Evolutionary conservation across 371 early-diverging fungal genomes (phyloP), one percentile per base, ranked within the genome.

Genomic region (Syncephalastrum contaminatum): DNA sequence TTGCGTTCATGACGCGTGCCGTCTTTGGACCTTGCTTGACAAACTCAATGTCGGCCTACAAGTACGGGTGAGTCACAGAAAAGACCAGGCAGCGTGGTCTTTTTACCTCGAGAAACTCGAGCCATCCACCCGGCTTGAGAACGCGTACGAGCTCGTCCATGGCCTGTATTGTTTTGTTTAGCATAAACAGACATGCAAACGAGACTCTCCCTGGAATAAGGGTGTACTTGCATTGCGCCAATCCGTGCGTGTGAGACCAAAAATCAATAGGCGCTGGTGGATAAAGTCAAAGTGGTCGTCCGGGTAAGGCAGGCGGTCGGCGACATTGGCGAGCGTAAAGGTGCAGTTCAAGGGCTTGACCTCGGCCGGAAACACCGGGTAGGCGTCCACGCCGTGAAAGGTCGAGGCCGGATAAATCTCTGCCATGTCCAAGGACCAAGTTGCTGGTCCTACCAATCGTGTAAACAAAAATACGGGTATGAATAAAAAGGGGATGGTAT

Each of bases 281-380:
- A 83, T 66, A 60, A 72, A 83, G 45, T 81, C 83, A 66, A 83
- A 80, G 27, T 66, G 55, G 47, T 79, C 65, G 48, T 81, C 78
- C 3, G 78, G 73, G 58, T 72, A 82, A 8, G 83, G 80, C 14
- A 82, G 49, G 1, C 73, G 60, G 21, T 83, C 76, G 13, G 79
- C 66, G 50, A 85, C 69, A 53, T 85, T 85, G 50, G 71, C 64
- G 10, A 71, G 58, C 16, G 66, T 62, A 56, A 85, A 82, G n/a
- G 72, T 67, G 14, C 70, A 70, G 59, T 65, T 65, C 10, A n/a
- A 16, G 24, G 66, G 66, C n/a, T 54, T 48, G 19, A 57, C 43
- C 27, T 40, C 44, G 39, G 27, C 51, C 12, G 61, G 58, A 55
- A 42, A 65, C 15, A 58, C 55, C 8, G 57, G 47, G 16, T 42